A percentile compares a stretch with the other conserved stretches of the same genome.
Evolutionary conservation across 257 asterid species (phyloP).

Genomic region (Cordia subcordata): DNA sequence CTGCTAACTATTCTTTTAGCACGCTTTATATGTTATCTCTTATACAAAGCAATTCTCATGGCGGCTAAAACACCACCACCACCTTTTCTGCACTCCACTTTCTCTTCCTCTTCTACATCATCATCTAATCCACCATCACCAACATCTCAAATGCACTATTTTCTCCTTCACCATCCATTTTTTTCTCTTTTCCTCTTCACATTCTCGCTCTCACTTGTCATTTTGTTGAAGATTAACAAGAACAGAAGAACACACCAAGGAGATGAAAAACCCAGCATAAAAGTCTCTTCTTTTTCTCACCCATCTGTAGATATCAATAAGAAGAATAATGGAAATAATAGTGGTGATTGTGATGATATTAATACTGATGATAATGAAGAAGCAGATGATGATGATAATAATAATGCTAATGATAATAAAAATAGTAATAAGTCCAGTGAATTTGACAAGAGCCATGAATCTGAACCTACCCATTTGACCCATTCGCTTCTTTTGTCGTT

Average conservation of each 20-base stretch:
- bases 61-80: conserved; percentile 50
- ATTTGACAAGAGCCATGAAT: conserved; percentile 8
- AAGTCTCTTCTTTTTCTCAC: conserved; percentile 32
- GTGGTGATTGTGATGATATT: neutral
- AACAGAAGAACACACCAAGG: conserved; percentile 6
- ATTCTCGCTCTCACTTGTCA: conserved; percentile 29
- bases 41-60: conserved; percentile 19
- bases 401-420: no score
- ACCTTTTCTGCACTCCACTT: conserved; percentile 19
- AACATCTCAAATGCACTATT: conserved; percentile 8
- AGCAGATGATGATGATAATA: no score
- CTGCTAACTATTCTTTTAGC: no score
- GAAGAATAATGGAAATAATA: neutral
- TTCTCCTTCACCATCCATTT: conserved; percentile 4
- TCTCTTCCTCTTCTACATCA: conserved; percentile 2
- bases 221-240: conserved; percentile 29
- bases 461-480: conserved; percentile 39
- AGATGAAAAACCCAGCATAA: conserved; percentile 10
- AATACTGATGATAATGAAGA: neutral
- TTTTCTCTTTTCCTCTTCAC: conserved; percentile 16
- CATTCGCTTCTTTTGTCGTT: conserved; percentile 51
- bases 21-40: neutral
- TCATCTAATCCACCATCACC: conserved; percentile 20
- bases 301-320: conserved; percentile 13
- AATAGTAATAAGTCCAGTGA: no score